Base-by-base conservation (phyloP, 75 land plant species). In the Sequoiadendron giganteum region DNA sequence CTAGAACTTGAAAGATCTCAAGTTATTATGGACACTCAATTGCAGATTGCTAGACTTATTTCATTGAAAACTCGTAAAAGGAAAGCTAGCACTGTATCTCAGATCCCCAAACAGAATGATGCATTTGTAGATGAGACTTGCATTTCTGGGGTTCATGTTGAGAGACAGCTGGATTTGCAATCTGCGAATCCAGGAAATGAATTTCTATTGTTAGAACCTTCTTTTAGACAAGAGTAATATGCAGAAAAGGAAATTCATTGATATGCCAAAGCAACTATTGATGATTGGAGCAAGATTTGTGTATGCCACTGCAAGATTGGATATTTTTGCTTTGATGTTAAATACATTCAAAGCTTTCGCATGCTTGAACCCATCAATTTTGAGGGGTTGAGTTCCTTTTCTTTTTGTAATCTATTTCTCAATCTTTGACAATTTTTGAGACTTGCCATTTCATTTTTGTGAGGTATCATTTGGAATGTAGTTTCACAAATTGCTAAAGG, bases 1-100 rank as follows among this genome's bases (percentile, higher is more conserved):
- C 39, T 87, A 73, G 91, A 91, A 58, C 86, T 86, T 38, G 86
- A 89, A 61, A 10, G 86, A 76, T 90, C 92, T 83, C 92, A 87
- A 83, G 86, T 93, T 93, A 49, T 92, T 87, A n/a, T 92, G 81
- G 85, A 86, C 55, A 92, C 91, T 49, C 92, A 93, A 85, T 72
- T 92, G 76, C 90, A 93, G 89, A 90, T 93, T 83, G 93, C 94
- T 38, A 89, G 85, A 77, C 85, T 91, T 30, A 48, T 91, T 48
- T 65, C 89, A 75, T 76, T 42, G 34, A 84, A 84, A 45, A 85
- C 82, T 13, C 91, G 88, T n/a, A 91, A 88, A 61, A 43, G 91
- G 56, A 90, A 88, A 82, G 49, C 52, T 2, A 82, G 10, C n/a
- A 45, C 28, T 45, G 84, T 43, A 47, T 45, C 52, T 45, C 52